Base-by-base conservation (phyloP, 2,329 filamentous ascomycete genomes). In the Pseudogymnoascus sp. region DNA sequence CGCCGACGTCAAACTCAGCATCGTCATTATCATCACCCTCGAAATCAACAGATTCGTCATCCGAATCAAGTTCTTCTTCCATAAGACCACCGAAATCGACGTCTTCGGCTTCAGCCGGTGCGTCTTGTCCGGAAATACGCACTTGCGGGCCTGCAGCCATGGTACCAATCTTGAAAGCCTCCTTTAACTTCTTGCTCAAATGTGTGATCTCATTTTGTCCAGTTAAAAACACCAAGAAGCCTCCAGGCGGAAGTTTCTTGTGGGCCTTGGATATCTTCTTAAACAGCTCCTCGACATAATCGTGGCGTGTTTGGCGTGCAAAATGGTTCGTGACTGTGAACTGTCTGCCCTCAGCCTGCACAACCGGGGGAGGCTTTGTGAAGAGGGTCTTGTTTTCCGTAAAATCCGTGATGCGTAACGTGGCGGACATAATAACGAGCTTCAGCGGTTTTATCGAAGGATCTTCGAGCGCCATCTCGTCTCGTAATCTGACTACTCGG, bases 361-460 rank as follows among this genome's bases (percentile, higher is more conserved):
- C 80, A 1, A 97, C 83, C 0, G 92, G 93, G 0, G 94, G 94
- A 2, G 89, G 82, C 0, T 78, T 80, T 3, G 86, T 79, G 74
- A 99, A 99, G 0, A 99, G 79, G 13, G 82, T 86, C 7, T 84
- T 77, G 70, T 99, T 97, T 71, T 91, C 84, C 0, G 90, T 91
- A 68, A 99, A 89, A 71, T 97, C 93, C 10, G 91, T 89, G 52
- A 97, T 90, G 63, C 92, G 83, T 35, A 99, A 79, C 1, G 94
- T 99, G 45, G 94, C 94, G 64, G 93, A 97, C 95, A 99, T 99
- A 75, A 99, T 96, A 64, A 99, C 85, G 7, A 99, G 81, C 75
- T 97, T 99, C 60, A 99, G 76, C 0, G 92, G 92, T 66, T 86
- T 87, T 29, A 89, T 77, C 1, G 83, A 82, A 0, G 87, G 77